phyloP scores from a whole-genome alignment of 768 basidiomycete species.

The Suillus plorans region DNA sequence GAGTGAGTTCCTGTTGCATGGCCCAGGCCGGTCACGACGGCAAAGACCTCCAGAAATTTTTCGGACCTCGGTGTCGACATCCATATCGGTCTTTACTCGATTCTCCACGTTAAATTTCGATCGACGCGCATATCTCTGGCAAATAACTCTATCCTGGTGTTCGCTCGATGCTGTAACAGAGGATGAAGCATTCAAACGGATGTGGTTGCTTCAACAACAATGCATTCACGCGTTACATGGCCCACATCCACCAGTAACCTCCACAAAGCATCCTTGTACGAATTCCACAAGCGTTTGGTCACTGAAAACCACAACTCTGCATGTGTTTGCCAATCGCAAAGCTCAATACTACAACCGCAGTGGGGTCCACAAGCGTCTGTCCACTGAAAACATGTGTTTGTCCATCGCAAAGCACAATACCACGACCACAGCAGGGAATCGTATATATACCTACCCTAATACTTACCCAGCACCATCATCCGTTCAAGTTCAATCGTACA shows the following conservation, averaged over 20 bases:
- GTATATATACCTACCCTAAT: neutral
- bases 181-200: too few species aligned
- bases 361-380: neutral
- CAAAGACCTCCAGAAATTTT: neutral
- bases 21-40: neutral
- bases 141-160: too few species aligned
- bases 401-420: neutral
- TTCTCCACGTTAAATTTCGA: neutral
- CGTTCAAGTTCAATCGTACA: neutral
- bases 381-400: neutral
- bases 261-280: neutral
- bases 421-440: neutral
- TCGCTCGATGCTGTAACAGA: too few species aligned
- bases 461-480: neutral
- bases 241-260: neutral
- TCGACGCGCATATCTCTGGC: neutral
- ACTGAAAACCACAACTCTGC: neutral
- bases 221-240: neutral
- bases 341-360: neutral
- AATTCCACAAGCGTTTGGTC: neutral
- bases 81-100: neutral
- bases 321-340: neutral
- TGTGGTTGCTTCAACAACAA: too few species aligned
- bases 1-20: neutral
- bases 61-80: neutral